Base-by-base conservation (phyloP, 805 yeast species). In the Jamesozyma piceae region DNA sequence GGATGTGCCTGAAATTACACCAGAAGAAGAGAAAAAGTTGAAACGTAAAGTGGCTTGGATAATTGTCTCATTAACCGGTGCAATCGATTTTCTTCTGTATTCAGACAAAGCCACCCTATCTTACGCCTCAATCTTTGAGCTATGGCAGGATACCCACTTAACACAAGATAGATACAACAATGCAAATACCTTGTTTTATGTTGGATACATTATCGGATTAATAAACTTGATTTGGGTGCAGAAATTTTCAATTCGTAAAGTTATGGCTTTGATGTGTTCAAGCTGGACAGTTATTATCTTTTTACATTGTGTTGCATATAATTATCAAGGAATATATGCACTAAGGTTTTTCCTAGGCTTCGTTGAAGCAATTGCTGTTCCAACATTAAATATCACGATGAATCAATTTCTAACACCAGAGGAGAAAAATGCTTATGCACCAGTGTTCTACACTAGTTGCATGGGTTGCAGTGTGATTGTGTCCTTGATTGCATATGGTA, bases 41-140 rank as follows among this genome's bases (percentile, higher is more conserved):
- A 52, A 63, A 2, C 53, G 66, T 35, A 72, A 71, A 47, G 65
- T 71, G 4, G 44, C 59, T 10, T 60, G 58, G 57, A 52, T 63
- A 29, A 63, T 67, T 4, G 59, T 71, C 22, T 57, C 68, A 0
- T 52, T 69, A 22, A 62, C 66, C 2, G 63, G 67, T 41, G 35
- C 66, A 14, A 65, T 72, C 21, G 66, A 71, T 53, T 49, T 68
- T 43, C 48, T 69, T n/a, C 55, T 73, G 42, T 74, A 69, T 50
- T 66, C 73, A 54, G 80, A 75, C 54, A 75, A 75, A 49, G 74
- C 74, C 3, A 68, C 77, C 3, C 49, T 74, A 35, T 66, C 74
- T 0, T 75, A 72, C 49, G 66, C 73, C 14, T 63, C 76, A 0
- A 64, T 74, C 38, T 62, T 74, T 40, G 78, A 71, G 1, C 55